Evolutionary conservation across 2,329 filamentous ascomycete species (phyloP).

Genomic region (Raffaelea albimanens): DNA sequence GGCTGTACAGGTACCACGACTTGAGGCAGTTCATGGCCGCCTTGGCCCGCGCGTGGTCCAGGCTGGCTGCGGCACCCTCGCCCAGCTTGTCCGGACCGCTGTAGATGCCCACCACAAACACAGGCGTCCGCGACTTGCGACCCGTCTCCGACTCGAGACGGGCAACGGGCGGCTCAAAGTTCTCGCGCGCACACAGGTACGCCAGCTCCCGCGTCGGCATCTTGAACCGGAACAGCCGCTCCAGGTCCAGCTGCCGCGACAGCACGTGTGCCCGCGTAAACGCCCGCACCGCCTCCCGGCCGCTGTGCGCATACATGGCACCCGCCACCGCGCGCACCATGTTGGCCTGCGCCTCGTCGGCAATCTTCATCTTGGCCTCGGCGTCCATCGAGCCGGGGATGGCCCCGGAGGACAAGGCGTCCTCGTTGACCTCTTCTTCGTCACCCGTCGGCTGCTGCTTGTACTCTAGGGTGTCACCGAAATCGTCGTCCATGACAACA

Average conservation of each 20-base stretch:
- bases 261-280: slow-evolving; percentile 83
- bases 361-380: slow-evolving; percentile 16
- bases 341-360: slow-evolving; percentile 38
- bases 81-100: slow-evolving; percentile 86
- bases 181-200: slow-evolving; percentile 76
- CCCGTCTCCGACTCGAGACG: slow-evolving; percentile 87
- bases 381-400: slow-evolving; percentile 11
- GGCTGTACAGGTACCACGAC: slow-evolving; percentile 93
- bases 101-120: slow-evolving; percentile 90
- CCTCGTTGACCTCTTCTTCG: slow-evolving; percentile 4
- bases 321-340: slow-evolving; percentile 81
- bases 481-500: slow-evolving; percentile 74
- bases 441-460: slow-evolving; percentile 16
- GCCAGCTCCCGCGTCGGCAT: slow-evolving; percentile 76
- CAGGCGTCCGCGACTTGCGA: slow-evolving; percentile 71
- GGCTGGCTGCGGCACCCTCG: slow-evolving; percentile 71
- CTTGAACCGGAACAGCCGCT: slow-evolving; percentile 72
- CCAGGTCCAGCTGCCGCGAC: slow-evolving; percentile 66
- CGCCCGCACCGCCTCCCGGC: slow-evolving; percentile 64
- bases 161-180: slow-evolving; percentile 79
- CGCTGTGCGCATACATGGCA: slow-evolving; percentile 76
- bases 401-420: background rate
- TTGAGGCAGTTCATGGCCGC: slow-evolving; percentile 82
- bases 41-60: slow-evolving; percentile 67
- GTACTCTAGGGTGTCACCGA: slow-evolving; percentile 55